phyloP scores from a whole-genome alignment of 192 early-diverging fungal species.

The Phycomyces nitens region DNA sequence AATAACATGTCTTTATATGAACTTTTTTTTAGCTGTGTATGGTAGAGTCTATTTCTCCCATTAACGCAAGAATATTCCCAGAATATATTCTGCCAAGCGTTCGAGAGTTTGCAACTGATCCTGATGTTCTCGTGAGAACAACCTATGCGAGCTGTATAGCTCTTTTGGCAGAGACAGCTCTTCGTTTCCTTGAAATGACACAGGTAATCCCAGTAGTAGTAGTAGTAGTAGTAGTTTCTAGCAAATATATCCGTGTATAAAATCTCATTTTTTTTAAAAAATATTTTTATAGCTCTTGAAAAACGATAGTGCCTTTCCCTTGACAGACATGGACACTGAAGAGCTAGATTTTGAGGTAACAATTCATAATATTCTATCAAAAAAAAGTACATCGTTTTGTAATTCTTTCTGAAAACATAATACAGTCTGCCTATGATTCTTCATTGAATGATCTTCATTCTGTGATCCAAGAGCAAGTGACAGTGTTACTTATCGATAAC shows the following conservation, averaged over 20 bases:
- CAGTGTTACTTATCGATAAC: slow-evolving; percentile 74
- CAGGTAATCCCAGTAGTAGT: slow-evolving; percentile 54
- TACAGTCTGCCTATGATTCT: slow-evolving; percentile 68
- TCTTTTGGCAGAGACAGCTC: slow-evolving; percentile 71
- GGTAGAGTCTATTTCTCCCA: slow-evolving; percentile 71
- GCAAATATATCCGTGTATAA: too few relatives aligned
- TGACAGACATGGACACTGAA: slow-evolving; percentile 37
- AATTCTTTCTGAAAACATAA: too few relatives aligned
- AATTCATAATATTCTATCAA: too few relatives aligned
- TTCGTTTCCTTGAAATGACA: slow-evolving; percentile 69
- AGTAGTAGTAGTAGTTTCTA: too few relatives aligned
- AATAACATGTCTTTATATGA: background rate
- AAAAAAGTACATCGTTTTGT: too few relatives aligned
- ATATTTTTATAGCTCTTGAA: slow-evolving; percentile 50
- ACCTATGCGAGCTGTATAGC: slow-evolving; percentile 83
- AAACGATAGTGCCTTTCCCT: slow-evolving; percentile 42
- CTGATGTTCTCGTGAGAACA: slow-evolving; percentile 72
- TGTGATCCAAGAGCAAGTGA: slow-evolving; percentile 78
- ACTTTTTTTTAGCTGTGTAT: slow-evolving; percentile 55
- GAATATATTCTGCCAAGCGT: slow-evolving; percentile 86
- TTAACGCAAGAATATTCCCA: slow-evolving; percentile 84
- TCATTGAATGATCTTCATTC: slow-evolving; percentile 72
- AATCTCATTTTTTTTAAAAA: too few relatives aligned
- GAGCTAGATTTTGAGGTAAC: slow-evolving; percentile 50
- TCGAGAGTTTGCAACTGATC: slow-evolving; percentile 64